Base-by-base conservation (phyloP, 495 filamentous ascomycete species). In the Lophiotrema nucula region DNA sequence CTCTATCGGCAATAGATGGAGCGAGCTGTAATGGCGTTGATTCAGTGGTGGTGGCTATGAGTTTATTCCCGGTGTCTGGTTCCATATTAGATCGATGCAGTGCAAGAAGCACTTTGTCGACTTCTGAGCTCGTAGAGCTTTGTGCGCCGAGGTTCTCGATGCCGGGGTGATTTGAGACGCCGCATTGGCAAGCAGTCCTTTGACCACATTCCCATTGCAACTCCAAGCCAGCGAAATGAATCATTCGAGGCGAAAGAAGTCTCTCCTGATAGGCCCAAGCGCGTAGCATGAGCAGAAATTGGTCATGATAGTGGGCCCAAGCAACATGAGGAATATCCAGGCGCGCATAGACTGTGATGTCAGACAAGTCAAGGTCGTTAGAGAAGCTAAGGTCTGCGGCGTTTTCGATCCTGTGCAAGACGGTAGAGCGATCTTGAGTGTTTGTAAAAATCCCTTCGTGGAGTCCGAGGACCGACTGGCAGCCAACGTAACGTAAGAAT, bases 241-340 rank as follows among this genome's bases (percentile, higher is more conserved):
- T 33, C 13, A 37, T 26, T 2, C 47, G 47, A 51, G 47, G 3
- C 10, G 27, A 3, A 22, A 51, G 47, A 12, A 51, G 6, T 6
- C 47, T 25, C 33, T 51, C 47, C 18, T 51, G 47, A 22, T 25
- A 51, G 12, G 21, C 25, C 47, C 27, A 51, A 38, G 27, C 47
- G 10, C 47, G 47, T 5, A 0, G 1, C 5, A 51, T 19, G 3
- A 51, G 47, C 21, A 28, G 25, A 16, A 51, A 38, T 16, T 19
- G 21, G 16, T 15, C 25, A 35, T 18, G n/a, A 3, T 51, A 8
- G 27, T 3, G 4, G 1, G 16, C 4, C 4, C 18, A 6, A 2
- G 23, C 5, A 35, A 18, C 11, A 13, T 22, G 27, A 1, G 27
- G 25, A 15, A 51, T 19, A 12, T 11, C 11, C 8, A 27, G 15